Conservation (phyloP, 768 basidiomycete species). For the Steccherinum ochraceum region DNA sequence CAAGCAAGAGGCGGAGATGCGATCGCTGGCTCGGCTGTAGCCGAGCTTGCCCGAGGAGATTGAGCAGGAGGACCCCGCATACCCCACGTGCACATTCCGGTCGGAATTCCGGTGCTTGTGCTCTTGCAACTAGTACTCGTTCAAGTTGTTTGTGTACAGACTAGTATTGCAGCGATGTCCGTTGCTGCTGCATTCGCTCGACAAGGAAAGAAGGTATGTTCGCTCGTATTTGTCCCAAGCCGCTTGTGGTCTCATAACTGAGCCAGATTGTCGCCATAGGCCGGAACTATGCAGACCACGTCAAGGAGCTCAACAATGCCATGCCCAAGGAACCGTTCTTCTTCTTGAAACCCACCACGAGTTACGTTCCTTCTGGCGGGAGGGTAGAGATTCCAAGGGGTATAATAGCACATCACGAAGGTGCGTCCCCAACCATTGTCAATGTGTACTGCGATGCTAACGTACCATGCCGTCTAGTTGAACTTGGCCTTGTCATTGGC, state of each 20-base stretch:
- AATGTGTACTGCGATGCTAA: background rate
- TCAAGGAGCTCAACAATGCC: slow-evolving; percentile 86
- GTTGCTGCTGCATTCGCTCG: slow-evolving; percentile 30
- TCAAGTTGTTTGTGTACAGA: too few species aligned
- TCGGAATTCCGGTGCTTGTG: too few species aligned
- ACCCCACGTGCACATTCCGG: too few species aligned
- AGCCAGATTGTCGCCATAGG: slow-evolving; percentile 90
- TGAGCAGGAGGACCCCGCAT: too few species aligned
- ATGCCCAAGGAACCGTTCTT: slow-evolving; percentile 95
- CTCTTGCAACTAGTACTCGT: too few species aligned
- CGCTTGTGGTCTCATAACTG: background rate
- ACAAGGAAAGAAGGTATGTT: slow-evolving; percentile 40
- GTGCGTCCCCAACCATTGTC: slow-evolving; percentile 29
- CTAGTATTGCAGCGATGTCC: too few species aligned
- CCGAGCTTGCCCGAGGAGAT: too few species aligned
- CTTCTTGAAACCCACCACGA: slow-evolving; percentile 95
- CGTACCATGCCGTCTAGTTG: slow-evolving; percentile 45
- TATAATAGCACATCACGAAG: slow-evolving; percentile 86
- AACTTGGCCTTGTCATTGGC: slow-evolving; percentile 95
- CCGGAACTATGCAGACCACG: slow-evolving; percentile 88
- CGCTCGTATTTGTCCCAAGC: background rate
- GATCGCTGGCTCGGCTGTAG: too few species aligned
- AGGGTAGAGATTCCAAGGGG: slow-evolving; percentile 83
- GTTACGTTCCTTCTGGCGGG: slow-evolving; percentile 74
- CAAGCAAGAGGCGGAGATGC: too few species aligned